Base-by-base conservation (phyloP, 2,329 filamentous ascomycete genomes). In the Stagonosporopsis cucurbitacearum region DNA sequence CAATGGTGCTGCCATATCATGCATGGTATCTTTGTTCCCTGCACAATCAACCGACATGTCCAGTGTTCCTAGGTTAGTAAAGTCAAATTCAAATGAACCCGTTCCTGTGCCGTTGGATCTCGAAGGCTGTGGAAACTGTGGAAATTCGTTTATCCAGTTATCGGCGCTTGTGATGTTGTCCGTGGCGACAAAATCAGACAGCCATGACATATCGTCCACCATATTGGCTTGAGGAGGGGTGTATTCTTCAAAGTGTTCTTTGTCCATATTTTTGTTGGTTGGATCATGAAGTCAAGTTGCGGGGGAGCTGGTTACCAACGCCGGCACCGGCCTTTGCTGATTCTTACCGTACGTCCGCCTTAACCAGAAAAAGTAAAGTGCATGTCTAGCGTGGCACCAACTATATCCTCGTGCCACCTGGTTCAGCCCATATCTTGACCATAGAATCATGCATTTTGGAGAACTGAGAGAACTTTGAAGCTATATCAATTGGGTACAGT, bases 301-400 rank as follows among this genome's bases (percentile, higher is more conserved):
- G 53, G 42, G 49, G 53, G 43, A 33, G 42, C 53, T 45, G 45
- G 40, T 50, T 23, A 25, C 28, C 26, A 26, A 42, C 42, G 36
- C 53, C 48, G 48, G 53, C 47, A 56, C 53, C 53, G 47, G 53
- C 41, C 20, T 46, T 56, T 19, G 47, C 22, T 54, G 44, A 54
- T 22, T 56, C 42, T 46, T 25, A 47, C 51, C 42, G 41, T 25
- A 47, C 47, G 20, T 22, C 25, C 8, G 12, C 19, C 33, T 48
- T 42, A 7, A 13, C 30, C 19, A 12, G 20, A 33, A 47, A n/a
- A 12, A 23, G 50, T 30, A 47, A 39, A 4, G 45, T 15, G 26
- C 25, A 33, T 13, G 2, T 35, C 37, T 48, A 48, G 45, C 35
- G 45, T 19, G 11, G 7, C 32, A 23, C 4, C n/a, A 26, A n/a